These are phyloP conservation scores for Jimgerdemannia lactiflua DNA, from an alignment of 192 early-diverging fungal genomes.

Conservation along the genomic window DNA sequence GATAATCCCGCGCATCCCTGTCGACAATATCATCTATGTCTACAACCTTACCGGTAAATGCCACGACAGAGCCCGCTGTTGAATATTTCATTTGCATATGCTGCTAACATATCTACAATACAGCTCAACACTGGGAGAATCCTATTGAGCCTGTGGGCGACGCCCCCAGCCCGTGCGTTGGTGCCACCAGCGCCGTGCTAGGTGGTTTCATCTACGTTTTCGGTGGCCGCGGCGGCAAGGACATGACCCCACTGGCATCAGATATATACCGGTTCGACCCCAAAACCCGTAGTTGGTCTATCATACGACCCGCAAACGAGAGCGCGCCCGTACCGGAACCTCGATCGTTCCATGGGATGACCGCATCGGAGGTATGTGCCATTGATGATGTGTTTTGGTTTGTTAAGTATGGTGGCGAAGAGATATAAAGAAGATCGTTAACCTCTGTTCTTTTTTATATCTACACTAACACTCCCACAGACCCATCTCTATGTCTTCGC, in stretches of 20 bases:
- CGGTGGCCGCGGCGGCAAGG: conserved; percentile 17
- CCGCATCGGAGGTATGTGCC: conserved; percentile 14
- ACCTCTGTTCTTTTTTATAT: background rate
- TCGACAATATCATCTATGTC: conserved; percentile 23
- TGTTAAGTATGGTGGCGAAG: no score
- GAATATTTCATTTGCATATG: background rate
- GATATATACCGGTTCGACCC: conserved; percentile 18
- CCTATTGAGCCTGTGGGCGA: background rate
- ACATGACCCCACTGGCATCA: conserved; percentile 17
- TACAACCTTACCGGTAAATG: conserved; percentile 18
- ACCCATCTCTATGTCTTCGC: conserved; percentile 24
- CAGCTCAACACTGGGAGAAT: background rate
- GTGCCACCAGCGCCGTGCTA: conserved; percentile 10
- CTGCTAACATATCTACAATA: no score
- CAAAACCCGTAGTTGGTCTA: background rate
- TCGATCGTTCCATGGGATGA: conserved; percentile 23
- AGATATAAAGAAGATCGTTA: no score
- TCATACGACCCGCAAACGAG: background rate
- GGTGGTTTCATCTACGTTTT: conserved; percentile 18
- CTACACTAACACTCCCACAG: background rate
- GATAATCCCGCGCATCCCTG: conserved; percentile 16
- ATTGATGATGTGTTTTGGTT: no score
- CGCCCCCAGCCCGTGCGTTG: conserved; percentile 22
- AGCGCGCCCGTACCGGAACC: conserved; percentile 11
- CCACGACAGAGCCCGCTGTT: background rate